Evolutionary conservation across 2,329 filamentous ascomycete genomes (phyloP).

Genomic region (Aspergillus hiratsukae): DNA sequence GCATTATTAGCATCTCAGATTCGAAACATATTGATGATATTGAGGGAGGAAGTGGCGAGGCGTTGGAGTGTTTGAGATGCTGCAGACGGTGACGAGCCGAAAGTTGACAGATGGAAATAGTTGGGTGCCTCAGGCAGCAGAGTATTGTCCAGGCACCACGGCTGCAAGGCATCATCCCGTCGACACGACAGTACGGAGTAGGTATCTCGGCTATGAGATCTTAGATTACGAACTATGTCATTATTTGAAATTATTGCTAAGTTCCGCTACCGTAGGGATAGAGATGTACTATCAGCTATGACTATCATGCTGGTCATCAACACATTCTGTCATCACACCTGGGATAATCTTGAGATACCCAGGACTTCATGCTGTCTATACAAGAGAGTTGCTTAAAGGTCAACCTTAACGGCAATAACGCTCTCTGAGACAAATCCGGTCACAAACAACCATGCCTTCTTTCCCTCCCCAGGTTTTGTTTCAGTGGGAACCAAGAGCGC

Average conservation of each 20-base stretch:
- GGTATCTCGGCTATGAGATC: not conserved
- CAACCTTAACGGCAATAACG: slow-evolving; percentile 51
- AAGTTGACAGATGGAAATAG: not conserved
- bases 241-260: not conserved
- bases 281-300: not conserved
- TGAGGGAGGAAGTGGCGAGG: not conserved
- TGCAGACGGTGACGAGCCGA: not conserved
- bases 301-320: not conserved
- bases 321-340: not conserved
- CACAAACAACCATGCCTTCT: slow-evolving; percentile 55
- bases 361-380: no score
- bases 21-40: not conserved
- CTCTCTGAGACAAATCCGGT: slow-evolving; percentile 52
- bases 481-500: slow-evolving; percentile 53
- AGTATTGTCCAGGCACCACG: not conserved
- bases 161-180: not conserved
- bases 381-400: slow-evolving; percentile 32
- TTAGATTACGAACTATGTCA: not conserved
- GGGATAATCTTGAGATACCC: not conserved
- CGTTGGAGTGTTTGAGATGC: not conserved
- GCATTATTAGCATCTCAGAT: not conserved
- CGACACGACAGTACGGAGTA: no score
- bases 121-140: not conserved
- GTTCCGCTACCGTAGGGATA: not conserved
- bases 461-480: slow-evolving; percentile 40